Evolutionary conservation across 2,329 filamentous ascomycete genomes (phyloP), one percentile per base, ranked within the genome.

Genomic region (Colletotrichum noveboracense): DNA sequence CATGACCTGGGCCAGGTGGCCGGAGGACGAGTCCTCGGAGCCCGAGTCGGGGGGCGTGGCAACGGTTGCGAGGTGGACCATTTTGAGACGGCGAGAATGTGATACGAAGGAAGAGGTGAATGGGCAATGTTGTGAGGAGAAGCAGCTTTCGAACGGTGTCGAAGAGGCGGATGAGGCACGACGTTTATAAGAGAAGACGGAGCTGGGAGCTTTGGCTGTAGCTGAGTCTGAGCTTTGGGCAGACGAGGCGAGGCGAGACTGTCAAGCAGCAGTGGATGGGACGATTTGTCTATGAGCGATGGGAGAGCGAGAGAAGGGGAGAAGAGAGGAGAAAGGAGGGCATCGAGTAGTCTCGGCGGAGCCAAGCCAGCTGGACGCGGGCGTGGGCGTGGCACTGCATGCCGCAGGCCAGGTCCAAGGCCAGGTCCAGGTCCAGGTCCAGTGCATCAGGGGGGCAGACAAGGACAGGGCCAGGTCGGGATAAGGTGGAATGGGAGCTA

Each of bases 11-110:
- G 52, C 43, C 26, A 74, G 66, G 36, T 61, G 72, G 68, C 52
- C n/a, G 65, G 66, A 34, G 56, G 58, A 28, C 18, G 69, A 66
- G 28, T 66, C 74, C n/a, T 76, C 74, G 28, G 43, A 67, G 61
- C 52, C 73, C 18, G 72, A 71, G 30, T 77, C 64, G 36, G 72
- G 62, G 60, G 75, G 66, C 24, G 75, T 71, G 68, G 66, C 18
- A 21, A 76, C 61, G 66, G 69, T 69, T 48, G 68, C 60, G 61
- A 77, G 76, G 66, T 77, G 76, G 34, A 75, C 74, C 74, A 76
- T 76, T 34, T 66, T 75, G 36, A 70, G 18, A 48, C 36, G 14
- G 18, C 18, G n/a, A 12, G 32, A 7, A 28, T n/a, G 55, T 24
- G 55, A 14, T 38, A 4, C 28, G 14, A 38, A 9, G 24, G 56